Percentiles rank a stretch among this genome's conserved stretches.
phyloP scores from a whole-genome alignment of 2,329 filamentous ascomycete genomes.

The Fusarium chuoi region DNA sequence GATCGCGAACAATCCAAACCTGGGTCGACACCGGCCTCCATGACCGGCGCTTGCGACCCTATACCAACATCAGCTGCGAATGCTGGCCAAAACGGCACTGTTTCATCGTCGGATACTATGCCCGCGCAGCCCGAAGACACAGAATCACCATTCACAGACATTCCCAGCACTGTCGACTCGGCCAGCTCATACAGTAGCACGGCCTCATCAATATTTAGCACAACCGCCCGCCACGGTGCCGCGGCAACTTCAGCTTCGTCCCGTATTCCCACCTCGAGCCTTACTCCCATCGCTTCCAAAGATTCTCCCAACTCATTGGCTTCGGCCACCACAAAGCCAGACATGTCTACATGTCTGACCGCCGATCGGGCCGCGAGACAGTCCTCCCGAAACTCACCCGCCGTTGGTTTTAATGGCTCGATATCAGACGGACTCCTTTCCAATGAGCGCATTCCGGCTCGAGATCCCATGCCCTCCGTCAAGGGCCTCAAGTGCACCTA shows the following conservation, averaged over 20 bases:
- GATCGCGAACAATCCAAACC: conserved; percentile 47
- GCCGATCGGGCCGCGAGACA: conserved; percentile 49
- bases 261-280: conserved; percentile 55
- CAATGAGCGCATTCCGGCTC: conserved; percentile 62
- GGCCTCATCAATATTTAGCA: conserved; percentile 76
- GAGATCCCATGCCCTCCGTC: conserved; percentile 64
- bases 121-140: conserved; percentile 60
- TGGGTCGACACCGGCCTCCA: conserved; percentile 23
- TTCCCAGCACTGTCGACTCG: conserved; percentile 76
- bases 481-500: conserved; percentile 69
- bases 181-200: conserved; percentile 78
- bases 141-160: conserved; percentile 71
- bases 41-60: conserved; percentile 39
- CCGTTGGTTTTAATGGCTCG: conserved; percentile 47
- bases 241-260: conserved; percentile 52
- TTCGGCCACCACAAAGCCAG: conserved; percentile 62
- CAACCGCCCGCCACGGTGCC: conserved; percentile 54
- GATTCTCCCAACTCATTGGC: conserved; percentile 63
- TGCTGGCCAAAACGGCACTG: conserved; percentile 30
- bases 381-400: conserved; percentile 42
- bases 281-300: conserved; percentile 63
- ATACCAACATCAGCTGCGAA: conserved; percentile 38
- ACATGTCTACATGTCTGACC: conserved; percentile 63
- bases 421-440: conserved; percentile 49
- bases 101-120: conserved; percentile 42